phyloP scores from a whole-genome alignment of 495 filamentous ascomycete genomes.

The Penicillium silybi region DNA sequence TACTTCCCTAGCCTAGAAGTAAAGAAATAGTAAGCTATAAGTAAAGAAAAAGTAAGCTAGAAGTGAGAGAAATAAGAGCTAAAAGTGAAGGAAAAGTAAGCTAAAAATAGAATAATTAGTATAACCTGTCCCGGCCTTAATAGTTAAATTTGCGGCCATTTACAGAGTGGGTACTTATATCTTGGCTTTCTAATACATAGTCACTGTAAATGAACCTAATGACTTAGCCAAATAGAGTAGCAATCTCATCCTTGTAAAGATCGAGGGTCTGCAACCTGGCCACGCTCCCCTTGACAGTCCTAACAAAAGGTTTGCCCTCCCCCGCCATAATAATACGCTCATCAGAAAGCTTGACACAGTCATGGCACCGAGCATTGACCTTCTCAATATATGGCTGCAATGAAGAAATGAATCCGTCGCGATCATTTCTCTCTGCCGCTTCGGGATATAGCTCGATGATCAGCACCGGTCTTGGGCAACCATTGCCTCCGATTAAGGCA shows the following conservation, averaged over 20 bases:
- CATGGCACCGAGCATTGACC: conserved; percentile 12
- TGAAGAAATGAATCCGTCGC: background rate
- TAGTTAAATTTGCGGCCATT: too few relatives aligned
- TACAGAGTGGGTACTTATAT: too few relatives aligned
- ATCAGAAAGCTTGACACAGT: conserved; percentile 8
- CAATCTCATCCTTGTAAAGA: conserved; percentile 34
- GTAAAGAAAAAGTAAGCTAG: too few relatives aligned
- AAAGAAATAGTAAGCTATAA: too few relatives aligned
- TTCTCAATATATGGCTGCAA: conserved; percentile 18
- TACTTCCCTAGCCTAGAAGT: too few relatives aligned
- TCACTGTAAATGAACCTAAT: too few relatives aligned
- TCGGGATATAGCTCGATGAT: conserved; percentile 17
- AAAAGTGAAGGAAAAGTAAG: too few relatives aligned
- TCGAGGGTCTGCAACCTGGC: conserved; percentile 29
- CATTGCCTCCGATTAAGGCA: conserved; percentile 25
- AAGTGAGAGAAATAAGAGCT: too few relatives aligned
- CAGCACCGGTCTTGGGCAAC: conserved; percentile 17
- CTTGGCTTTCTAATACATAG: too few relatives aligned
- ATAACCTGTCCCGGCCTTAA: too few relatives aligned
- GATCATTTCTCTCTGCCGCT: background rate
- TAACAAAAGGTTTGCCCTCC: conserved; percentile 22
- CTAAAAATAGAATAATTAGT: too few relatives aligned
- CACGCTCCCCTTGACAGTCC: conserved; percentile 26
- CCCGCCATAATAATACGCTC: conserved; percentile 12
- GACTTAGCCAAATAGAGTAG: conserved; percentile 4